Evolutionary conservation across 345 rosid genomes (phyloP).

Genomic region (Crucihimalaya himalaica): DNA sequence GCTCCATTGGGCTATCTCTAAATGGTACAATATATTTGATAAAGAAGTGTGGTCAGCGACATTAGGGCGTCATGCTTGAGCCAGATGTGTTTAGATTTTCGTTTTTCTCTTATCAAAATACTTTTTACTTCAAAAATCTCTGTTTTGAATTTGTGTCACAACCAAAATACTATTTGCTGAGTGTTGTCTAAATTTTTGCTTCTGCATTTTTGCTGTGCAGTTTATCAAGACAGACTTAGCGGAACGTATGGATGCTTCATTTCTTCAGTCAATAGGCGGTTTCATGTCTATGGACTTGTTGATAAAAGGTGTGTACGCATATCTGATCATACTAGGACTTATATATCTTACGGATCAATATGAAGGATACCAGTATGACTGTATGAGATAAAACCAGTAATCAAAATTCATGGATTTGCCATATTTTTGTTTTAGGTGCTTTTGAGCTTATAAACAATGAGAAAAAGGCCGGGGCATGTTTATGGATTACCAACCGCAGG

Average conservation of each 20-base stretch:
- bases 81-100: background rate
- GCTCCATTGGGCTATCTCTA: background rate
- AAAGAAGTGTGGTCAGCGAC: background rate
- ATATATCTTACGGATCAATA: background rate
- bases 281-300: slow-evolving; percentile 76
- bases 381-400: background rate
- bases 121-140: background rate
- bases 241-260: slow-evolving; percentile 22
- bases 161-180: background rate
- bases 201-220: slow-evolving; percentile 49
- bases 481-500: slow-evolving; percentile 86
- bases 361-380: background rate
- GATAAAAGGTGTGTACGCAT: slow-evolving; percentile 60
- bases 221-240: slow-evolving; percentile 76
- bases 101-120: background rate
- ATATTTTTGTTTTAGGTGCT: slow-evolving; percentile 53
- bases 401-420: background rate
- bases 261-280: slow-evolving; percentile 62
- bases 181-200: slow-evolving; percentile 4
- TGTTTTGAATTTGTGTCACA: slow-evolving; percentile 14
- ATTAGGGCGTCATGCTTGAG: background rate
- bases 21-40: slow-evolving; percentile 2
- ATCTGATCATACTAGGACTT: background rate
- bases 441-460: slow-evolving; percentile 86
- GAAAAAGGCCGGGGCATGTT: slow-evolving; percentile 83